Evolutionary conservation across 2,329 filamentous ascomycete genomes (phyloP), one percentile per base, ranked within the genome.

Genomic region (Alternaria triticina): DNA sequence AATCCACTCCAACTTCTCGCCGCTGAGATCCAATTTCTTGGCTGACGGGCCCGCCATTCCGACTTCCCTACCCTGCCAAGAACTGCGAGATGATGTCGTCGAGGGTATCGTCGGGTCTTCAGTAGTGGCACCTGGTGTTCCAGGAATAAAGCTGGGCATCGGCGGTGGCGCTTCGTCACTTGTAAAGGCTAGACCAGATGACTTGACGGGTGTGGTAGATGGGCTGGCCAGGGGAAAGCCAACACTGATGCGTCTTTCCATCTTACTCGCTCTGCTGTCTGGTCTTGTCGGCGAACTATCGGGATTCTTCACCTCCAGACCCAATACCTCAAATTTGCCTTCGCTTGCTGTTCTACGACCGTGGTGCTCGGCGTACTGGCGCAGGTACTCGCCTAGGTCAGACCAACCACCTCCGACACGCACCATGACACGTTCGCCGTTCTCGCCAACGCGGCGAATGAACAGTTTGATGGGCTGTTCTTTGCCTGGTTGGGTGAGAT

Each of bases 401-500:
- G 94, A 94, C 96, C 96, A 99, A n/a, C 96, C 96, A 62, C 96
- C 96, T 12, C 96, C 96, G 12, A 99, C 95, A 36, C 96, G 91
- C 8, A 99, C 96, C 96, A 99, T 98, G 65, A 98, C 94, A 55
- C 96, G 89, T 79, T 98, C 94, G 15, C 92, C 93, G 60, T 89
- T 86, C 78, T 97, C 94, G 54, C 96, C 96, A 3, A 99, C 94
- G 2, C 94, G 90, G 15, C 96, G 91, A 56, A 99, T 94, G 74
- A 96, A 97, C 6, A 99, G 87, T 81, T 97, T 98, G 76, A 97
- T 94, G 0, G 96, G 96, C 12, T 93, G 88, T 68, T 96, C 90
- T 60, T 92, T 92, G 36, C 91, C 93, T 17, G 91, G 90, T 51
- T 94, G 89, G 13, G 93, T 93, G 40, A 99, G 87, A 80, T 98